These are phyloP conservation scores for Rhizopogon vulgaris DNA, from an alignment of 768 basidiomycete genomes.

Conservation along the genomic window DNA sequence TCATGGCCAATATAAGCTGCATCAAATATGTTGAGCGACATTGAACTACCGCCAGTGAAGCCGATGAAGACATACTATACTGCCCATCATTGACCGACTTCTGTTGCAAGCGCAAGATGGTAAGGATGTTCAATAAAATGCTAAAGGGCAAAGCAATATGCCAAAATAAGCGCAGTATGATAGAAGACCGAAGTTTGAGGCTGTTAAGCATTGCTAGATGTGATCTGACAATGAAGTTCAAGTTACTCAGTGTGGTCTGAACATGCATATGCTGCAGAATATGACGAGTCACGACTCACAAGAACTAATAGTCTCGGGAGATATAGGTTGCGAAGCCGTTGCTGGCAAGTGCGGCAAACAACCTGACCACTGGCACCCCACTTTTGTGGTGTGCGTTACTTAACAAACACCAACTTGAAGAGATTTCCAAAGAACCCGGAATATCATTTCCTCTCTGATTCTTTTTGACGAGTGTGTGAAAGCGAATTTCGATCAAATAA, in stretches of 20 bases:
- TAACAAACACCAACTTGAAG: too few relatives aligned
- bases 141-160: background rate
- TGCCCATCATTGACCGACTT: background rate
- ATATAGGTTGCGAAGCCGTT: too few relatives aligned
- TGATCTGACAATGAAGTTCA: background rate
- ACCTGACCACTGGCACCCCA: too few relatives aligned
- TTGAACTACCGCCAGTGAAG: background rate
- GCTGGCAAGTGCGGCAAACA: background rate
- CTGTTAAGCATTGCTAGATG: background rate
- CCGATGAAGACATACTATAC: background rate
- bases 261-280: background rate
- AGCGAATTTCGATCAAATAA: too few relatives aligned
- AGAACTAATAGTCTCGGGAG: too few relatives aligned
- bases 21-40: background rate
- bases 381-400: too few relatives aligned
- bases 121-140: background rate
- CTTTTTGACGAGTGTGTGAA: too few relatives aligned
- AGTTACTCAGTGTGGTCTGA: background rate
- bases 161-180: background rate
- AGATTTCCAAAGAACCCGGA: too few relatives aligned
- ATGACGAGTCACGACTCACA: too few relatives aligned
- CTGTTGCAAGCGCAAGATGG: background rate
- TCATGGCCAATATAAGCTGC: slow-evolving; percentile 23
- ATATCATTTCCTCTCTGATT: too few relatives aligned
- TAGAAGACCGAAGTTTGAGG: background rate